Evolutionary conservation across 331 rosid species (phyloP).

Genomic region (Telfairia occidentalis): DNA sequence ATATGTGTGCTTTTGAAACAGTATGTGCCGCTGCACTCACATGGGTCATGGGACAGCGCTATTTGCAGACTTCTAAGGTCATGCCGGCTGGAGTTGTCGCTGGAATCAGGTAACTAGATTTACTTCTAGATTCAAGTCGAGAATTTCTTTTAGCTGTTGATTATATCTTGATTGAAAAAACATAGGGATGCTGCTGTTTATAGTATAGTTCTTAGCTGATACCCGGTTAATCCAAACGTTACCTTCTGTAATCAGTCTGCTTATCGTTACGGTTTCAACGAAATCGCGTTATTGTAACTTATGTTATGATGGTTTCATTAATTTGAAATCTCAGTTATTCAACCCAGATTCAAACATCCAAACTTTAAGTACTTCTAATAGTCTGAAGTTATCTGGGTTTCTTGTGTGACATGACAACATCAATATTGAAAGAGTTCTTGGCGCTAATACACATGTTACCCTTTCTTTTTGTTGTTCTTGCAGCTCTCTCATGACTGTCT

Average conservation of each 20-base stretch:
- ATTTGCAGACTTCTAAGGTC: slow-evolving; percentile 57
- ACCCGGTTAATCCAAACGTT: neutral
- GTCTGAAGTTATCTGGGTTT: neutral
- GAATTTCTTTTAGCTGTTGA: neutral
- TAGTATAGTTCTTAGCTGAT: neutral
- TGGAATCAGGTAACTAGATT: slow-evolving; percentile 49
- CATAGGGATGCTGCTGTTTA: neutral
- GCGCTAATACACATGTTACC: neutral
- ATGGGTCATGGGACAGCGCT: slow-evolving; percentile 72
- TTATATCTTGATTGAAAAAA: neutral
- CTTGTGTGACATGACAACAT: neutral
- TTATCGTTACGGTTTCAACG: neutral
- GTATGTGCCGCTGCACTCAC: slow-evolving; percentile 52
- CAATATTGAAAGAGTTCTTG: neutral
- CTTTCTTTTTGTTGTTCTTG: slow-evolving; percentile 17
- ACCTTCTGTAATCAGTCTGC: neutral
- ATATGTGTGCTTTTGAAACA: slow-evolving; percentile 24
- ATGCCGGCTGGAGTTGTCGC: slow-evolving; percentile 88
- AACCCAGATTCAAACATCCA: neutral
- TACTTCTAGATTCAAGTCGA: neutral
- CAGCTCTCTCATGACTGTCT: slow-evolving; percentile 59
- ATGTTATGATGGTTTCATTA: too few species aligned
- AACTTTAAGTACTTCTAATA: neutral
- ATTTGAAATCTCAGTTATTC: too few species aligned
- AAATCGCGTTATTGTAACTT: neutral